These are phyloP conservation scores for Fusarium marasasianum DNA, from an alignment of 2,329 filamentous ascomycete species.

Conservation along the genomic window DNA sequence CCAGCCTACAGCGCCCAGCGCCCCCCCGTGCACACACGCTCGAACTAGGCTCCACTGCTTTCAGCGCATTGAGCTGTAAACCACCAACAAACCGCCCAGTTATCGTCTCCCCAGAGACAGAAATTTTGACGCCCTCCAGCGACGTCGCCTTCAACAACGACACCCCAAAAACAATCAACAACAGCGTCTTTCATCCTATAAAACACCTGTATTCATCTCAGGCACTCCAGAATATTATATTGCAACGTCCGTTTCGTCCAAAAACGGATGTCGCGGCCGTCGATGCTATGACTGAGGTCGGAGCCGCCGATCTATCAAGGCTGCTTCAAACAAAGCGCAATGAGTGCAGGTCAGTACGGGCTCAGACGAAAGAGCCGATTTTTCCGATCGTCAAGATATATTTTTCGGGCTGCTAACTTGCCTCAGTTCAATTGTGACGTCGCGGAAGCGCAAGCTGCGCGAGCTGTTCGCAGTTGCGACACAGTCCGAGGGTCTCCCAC, in stretches of 20 bases:
- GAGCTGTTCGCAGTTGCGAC: conserved; percentile 86
- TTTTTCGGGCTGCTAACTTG: conserved; percentile 56
- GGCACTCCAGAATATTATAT: conserved; percentile 32
- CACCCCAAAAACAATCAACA: conserved; percentile 47
- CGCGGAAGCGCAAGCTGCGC: conserved; percentile 90
- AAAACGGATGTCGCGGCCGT: conserved; percentile 76
- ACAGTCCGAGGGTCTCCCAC: conserved; percentile 69
- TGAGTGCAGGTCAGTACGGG: conserved; percentile 66
- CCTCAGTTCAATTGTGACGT: conserved; percentile 75
- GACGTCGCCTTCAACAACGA: conserved; percentile 44
- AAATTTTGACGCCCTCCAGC: conserved; percentile 48
- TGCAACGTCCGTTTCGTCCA: conserved; percentile 65
- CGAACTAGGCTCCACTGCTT: conserved; percentile 36
- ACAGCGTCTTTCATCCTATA: conserved; percentile 46
- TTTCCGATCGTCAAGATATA: conserved; percentile 60
- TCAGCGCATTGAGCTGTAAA: conserved; percentile 36
- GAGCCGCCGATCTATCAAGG: conserved; percentile 70
- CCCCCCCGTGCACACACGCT: conserved; percentile 25
- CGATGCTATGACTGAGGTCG: conserved; percentile 78
- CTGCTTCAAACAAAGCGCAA: conserved; percentile 72
- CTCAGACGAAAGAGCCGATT: conserved; percentile 57
- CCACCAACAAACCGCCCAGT: conserved; percentile 30
- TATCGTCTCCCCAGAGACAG: conserved; percentile 39
- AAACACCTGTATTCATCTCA: conserved; percentile 44
- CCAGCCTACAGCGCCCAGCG: conserved; percentile 26